phyloP scores from a whole-genome alignment of 495 filamentous ascomycete genomes.

The Aspergillus incahuasiensis region DNA sequence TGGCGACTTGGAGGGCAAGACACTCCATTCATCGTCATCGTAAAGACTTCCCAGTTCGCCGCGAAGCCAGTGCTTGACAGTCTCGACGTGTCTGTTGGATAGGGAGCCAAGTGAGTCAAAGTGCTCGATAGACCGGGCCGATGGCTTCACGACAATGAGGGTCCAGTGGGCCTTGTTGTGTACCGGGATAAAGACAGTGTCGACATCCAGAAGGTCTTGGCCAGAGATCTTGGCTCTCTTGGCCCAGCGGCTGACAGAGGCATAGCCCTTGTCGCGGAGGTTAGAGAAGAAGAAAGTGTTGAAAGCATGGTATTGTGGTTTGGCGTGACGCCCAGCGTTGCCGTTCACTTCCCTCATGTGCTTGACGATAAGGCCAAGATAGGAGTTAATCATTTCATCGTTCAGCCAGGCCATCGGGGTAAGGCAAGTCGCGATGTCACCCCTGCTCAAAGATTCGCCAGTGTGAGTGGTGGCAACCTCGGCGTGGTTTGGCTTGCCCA shows the following conservation, averaged over 20 bases:
- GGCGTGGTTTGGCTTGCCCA: constrained; percentile 20
- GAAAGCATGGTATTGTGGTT: constrained; percentile 65
- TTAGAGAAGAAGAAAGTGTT: constrained; percentile 67
- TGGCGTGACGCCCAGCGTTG: constrained; percentile 38
- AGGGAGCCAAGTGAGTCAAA: constrained; percentile 63
- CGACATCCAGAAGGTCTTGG: constrained; percentile 47
- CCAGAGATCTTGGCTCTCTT: constrained; percentile 54
- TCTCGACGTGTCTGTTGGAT: constrained; percentile 28
- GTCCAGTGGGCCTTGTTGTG: constrained; percentile 51
- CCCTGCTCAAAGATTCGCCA: constrained; percentile 51
- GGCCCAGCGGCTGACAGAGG: constrained; percentile 48
- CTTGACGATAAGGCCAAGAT: constrained; percentile 56
- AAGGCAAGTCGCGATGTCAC: constrained; percentile 60
- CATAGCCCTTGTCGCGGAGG: constrained; percentile 49
- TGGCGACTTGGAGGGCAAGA: constrained; percentile 42
- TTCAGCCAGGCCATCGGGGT: constrained; percentile 64
- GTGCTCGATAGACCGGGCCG: constrained; percentile 60
- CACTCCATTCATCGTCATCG: constrained; percentile 58
- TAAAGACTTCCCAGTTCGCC: constrained; percentile 54
- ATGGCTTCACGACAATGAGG: constrained; percentile 64
- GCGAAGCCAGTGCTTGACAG: constrained; percentile 52
- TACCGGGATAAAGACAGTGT: constrained; percentile 61
- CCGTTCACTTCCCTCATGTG: constrained; percentile 50
- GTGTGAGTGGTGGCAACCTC: constrained; percentile 44
- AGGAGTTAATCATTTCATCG: constrained; percentile 74